Evolutionary conservation across 257 asterid genomes (phyloP).

Genomic region (Solanum chmielewskii): DNA sequence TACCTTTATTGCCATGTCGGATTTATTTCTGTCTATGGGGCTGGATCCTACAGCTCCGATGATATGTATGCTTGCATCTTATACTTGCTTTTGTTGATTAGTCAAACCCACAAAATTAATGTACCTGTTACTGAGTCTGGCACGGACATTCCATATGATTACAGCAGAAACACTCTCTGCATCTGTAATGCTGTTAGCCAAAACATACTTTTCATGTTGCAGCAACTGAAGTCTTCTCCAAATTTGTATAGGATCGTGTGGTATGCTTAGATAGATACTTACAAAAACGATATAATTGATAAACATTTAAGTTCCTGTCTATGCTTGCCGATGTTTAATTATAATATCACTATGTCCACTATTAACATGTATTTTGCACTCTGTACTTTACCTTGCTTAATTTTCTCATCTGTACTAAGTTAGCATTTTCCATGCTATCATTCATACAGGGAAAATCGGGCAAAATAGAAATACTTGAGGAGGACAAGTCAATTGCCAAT

Average conservation of each 20-base stretch:
- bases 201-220: neutral
- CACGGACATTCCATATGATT: neutral
- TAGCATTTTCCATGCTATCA: neutral
- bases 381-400: neutral
- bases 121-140: neutral
- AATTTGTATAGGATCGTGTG: neutral
- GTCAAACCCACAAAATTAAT: neutral
- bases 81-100: neutral
- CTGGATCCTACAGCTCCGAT: neutral
- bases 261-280: neutral
- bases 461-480: slow-evolving; percentile 24
- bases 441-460: neutral
- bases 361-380: neutral
- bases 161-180: neutral
- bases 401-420: neutral
- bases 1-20: neutral
- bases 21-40: neutral
- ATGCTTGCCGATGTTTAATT: neutral
- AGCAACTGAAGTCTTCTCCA: neutral
- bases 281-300: neutral
- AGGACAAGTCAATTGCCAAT: slow-evolving; percentile 38
- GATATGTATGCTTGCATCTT: neutral
- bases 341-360: neutral
- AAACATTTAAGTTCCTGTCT: neutral
- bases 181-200: neutral